Evolutionary conservation across 495 filamentous ascomycete genomes (phyloP), one percentile per base, ranked within the genome.

Genomic region (Aspergillus biplanus): DNA sequence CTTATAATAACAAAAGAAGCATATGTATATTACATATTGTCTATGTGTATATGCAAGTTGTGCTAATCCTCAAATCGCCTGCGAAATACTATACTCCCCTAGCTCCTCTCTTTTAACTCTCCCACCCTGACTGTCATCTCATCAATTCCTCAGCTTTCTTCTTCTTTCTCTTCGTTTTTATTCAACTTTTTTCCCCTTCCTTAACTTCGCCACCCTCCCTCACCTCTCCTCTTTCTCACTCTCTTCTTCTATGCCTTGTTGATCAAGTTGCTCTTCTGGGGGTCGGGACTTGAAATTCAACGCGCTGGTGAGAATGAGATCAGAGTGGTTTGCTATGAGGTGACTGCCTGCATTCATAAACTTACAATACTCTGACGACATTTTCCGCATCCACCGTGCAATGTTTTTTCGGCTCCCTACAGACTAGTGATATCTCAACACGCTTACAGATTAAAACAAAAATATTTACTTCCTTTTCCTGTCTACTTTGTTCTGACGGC

Each of bases 251-350:
- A 57, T 63, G 33, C 12, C n/a, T 31, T 31, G 27, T 5, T 39
- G 33, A 52, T 32, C 33, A 32, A 63, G 21, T 27, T 37, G 8
- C 33, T 44, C 13, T 33, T 46, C 42, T 21, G 12, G 44, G 50
- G 49, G 12, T 59, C 21, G 46, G 46, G n/a, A 16, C 39, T 53
- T 46, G 12, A 33, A 11, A 15, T 35, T 56, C 42, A 5, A 55
- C 44, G 33, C 13, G 16, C 53, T 52, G 46, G 49, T 42, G 21
- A 63, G 53, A 33, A 63, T 63, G 61, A 63, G 47, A 56, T 21
- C 31, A 57, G 44, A 63, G 16, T 44, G 34, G 53, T 33, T 63
- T 57, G 57, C 33, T 63, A 63, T 63, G 61, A 63, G 61, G 61
- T 57, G 61, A 63, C 53, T 52, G 53, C 49, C n/a, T 44, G 46